Base-by-base conservation (phyloP, 2,329 filamentous ascomycete species). In the Botrytis galanthina region DNA sequence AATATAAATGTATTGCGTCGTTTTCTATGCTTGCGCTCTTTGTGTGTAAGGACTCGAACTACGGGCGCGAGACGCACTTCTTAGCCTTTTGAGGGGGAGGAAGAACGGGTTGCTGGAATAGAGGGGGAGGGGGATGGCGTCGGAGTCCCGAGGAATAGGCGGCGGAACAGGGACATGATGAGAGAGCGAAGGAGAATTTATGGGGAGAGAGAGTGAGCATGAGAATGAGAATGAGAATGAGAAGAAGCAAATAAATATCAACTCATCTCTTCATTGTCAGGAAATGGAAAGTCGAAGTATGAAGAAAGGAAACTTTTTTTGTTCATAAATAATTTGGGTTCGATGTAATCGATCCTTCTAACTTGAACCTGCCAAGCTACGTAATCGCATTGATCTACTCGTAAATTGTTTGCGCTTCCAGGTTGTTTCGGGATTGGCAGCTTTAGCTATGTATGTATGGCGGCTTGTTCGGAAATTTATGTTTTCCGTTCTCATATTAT, bases 1-100 rank as follows among this genome's bases (percentile, higher is more conserved):
- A 99, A 98, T 42, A 98, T 92, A 80, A 97, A 89, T 3, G 91
- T 91, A 82, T 90, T 93, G 75, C 91, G 90, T 78, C 93, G 89
- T 77, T 87, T 88, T 29, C 48, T 54, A 72, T 80, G 79, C 54
- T 78, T 78, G 14, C 79, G 77, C 61, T 80, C 42, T 42, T 70
- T 73, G 2, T 73, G 54, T 12, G 74, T 73, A 39, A 75, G 80
- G 59, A 88, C 82, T 77, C 86, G 85, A 73, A 85, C 83, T 12
- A 84, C 83, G 16, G 86, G 83, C n/a, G 87, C 83, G n/a, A 88
- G 81, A 72, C 84, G 85, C 74, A 87, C 83, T 72, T 87, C 83
- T 77, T 84, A 81, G 48, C 77, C 78, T 76, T 78, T 79, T 32
- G 73, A 76, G 70, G 79, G 78, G n/a, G 51, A 69, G 2, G 63